Evolutionary conservation across 257 asterid genomes (phyloP).

Genomic region (Salvia hispanica): DNA sequence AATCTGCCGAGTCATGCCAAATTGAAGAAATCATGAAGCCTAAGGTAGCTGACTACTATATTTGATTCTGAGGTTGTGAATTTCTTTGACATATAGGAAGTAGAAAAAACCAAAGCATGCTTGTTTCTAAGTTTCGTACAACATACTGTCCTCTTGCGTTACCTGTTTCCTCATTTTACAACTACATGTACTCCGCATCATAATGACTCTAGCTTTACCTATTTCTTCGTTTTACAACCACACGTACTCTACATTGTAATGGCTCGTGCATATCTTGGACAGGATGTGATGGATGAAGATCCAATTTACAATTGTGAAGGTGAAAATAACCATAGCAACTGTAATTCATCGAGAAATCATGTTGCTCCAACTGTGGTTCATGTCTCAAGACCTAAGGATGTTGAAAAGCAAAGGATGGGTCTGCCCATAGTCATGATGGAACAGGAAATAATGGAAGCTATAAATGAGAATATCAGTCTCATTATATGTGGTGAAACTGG

Average conservation of each 20-base stretch:
- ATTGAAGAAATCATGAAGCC: slow-evolving; percentile 32
- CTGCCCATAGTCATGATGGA: slow-evolving; percentile 98
- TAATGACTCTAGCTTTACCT: background rate
- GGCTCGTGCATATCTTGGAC: slow-evolving; percentile 30
- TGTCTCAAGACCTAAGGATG: slow-evolving; percentile 75
- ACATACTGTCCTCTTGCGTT: background rate
- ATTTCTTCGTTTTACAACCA: background rate
- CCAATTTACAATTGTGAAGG: slow-evolving; percentile 27
- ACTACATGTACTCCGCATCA: slow-evolving; percentile 4
- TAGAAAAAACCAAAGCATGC: slow-evolving; percentile 12
- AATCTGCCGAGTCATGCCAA: slow-evolving; percentile 25
- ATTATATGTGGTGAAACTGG: slow-evolving; percentile 98
- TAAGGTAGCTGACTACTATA: slow-evolving; percentile 44
- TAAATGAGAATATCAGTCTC: slow-evolving; percentile 62
- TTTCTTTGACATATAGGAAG: background rate
- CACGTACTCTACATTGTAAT: slow-evolving; percentile 15
- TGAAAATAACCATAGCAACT: slow-evolving; percentile 31
- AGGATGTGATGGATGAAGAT: slow-evolving; percentile 44
- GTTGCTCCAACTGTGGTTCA: slow-evolving; percentile 64
- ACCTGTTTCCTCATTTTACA: background rate
- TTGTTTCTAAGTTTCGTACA: background rate
- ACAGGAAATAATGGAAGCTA: slow-evolving; percentile 97
- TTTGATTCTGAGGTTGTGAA: background rate
- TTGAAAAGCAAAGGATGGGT: slow-evolving; percentile 66
- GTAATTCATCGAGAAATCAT: slow-evolving; percentile 35